Evolutionary conservation across 164 flowering plant genomes (phyloP).

Genomic region (Aristolochia fimbriata): DNA sequence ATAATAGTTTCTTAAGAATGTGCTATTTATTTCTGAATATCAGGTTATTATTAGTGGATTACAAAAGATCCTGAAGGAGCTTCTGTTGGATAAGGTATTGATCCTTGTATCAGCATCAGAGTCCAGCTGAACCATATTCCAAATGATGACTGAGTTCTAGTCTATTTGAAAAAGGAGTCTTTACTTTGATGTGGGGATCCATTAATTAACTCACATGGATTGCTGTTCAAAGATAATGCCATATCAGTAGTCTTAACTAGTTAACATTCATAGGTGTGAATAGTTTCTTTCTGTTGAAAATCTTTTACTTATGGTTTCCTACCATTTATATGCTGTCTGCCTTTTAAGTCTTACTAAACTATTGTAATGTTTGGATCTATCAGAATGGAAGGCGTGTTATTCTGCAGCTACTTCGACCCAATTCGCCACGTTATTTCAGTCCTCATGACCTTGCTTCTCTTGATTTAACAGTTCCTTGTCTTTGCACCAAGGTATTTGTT

Average conservation of each 20-base stretch:
- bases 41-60: constrained; percentile 73
- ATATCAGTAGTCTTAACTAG: no score
- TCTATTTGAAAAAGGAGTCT: no score
- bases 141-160: no score
- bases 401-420: constrained; percentile 85
- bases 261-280: no score
- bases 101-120: not conserved
- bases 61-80: constrained; percentile 46
- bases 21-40: not conserved
- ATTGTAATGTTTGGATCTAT: constrained; percentile 5
- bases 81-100: constrained; percentile 66
- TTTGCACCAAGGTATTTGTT: constrained; percentile 34
- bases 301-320: no score
- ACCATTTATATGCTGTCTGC: not conserved
- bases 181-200: no score
- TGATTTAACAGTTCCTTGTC: constrained; percentile 54
- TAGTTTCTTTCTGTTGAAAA: no score
- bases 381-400: constrained; percentile 75
- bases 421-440: constrained; percentile 64
- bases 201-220: no score
- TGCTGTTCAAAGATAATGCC: no score
- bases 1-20: no score
- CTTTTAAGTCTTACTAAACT: no score
- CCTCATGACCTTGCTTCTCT: constrained; percentile 60
- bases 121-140: no score